Evolutionary conservation across 495 filamentous ascomycete species (phyloP).

Genomic region (Parathielavia appendiculata): DNA sequence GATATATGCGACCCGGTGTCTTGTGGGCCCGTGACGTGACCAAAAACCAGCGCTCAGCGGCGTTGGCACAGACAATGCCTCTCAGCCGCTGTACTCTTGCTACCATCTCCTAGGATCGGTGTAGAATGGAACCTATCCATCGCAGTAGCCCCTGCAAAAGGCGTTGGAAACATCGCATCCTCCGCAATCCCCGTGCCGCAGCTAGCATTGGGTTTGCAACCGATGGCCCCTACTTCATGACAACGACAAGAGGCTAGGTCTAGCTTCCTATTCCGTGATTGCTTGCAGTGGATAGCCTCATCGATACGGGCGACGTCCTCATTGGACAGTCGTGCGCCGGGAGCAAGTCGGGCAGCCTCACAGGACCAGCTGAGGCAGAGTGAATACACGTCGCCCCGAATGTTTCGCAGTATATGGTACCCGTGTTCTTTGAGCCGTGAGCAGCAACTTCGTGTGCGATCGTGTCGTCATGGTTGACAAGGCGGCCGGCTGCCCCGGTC

Average conservation of each 20-base stretch:
- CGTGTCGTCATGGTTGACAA: neutral
- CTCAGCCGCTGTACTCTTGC: too few species aligned
- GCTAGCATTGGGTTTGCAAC: too few species aligned
- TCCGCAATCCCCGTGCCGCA: too few species aligned
- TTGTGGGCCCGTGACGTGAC: too few species aligned
- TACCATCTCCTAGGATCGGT: too few species aligned
- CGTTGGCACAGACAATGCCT: too few species aligned
- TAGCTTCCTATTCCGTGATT: neutral
- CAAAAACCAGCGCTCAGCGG: too few species aligned
- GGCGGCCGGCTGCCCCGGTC: too few species aligned
- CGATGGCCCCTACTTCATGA: neutral
- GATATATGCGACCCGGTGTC: too few species aligned
- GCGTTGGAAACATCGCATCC: too few species aligned
- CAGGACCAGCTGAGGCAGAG: neutral
- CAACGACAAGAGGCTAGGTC: neutral
- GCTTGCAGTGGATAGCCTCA: neutral
- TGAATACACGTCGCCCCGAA: neutral
- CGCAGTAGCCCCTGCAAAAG: too few species aligned
- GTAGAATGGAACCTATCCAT: too few species aligned
- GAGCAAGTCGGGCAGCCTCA: neutral
- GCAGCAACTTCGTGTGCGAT: neutral
- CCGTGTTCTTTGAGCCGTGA: neutral
- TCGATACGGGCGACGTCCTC: neutral
- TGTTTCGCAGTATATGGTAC: neutral
- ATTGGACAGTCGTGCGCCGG: neutral